Evolutionary conservation across 768 basidiomycete species (phyloP), one percentile per base, ranked within the genome.

Genomic region (Termitomyces sp.): DNA sequence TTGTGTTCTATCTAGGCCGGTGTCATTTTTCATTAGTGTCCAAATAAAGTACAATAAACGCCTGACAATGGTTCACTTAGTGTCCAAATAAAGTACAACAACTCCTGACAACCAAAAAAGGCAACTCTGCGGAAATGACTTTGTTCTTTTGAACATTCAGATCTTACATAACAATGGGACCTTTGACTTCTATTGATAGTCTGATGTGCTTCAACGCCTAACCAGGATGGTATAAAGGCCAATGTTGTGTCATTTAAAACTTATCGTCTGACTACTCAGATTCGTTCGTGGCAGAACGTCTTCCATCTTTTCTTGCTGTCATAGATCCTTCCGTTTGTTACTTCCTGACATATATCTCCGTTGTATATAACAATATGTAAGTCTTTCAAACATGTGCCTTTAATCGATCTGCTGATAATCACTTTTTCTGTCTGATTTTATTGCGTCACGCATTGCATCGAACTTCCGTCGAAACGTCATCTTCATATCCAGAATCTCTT

Each of bases 401-500:
- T 41, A 41, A 3, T 41, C n/a, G n/a, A n/a, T 4, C 20, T 20
- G n/a, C 53, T 54, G 5, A 54, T 24, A n/a, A 2, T 22, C 10
- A 18, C 11, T 24, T 18, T 43, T 16, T 54, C 43, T 33, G 16
- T 44, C 5, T 43, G 44, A 32, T 44, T 43, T 20, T 22, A 33
- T 41, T 24, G 43, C 28, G n/a, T 54, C 30, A 6, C 38, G 48
- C 28, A 55, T 61, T 57, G 60, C 60, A 32, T 55, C 60, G 60
- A 61, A 38, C 60, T 44, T 26, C 46, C 54, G 55, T 35, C 20
- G 16, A 49, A 56, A 47, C 38, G 6, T 22, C 30, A 47, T 32
- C n/a, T n/a, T 33, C n/a, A 7, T 44, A 52, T n/a, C 40, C 35
- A 30, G 30, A 7, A 32, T 47, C 33, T 45, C 52, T 45, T 41